Conservation (phyloP, 805 yeast genomes). For the Ogataea ramenticola region DNA sequence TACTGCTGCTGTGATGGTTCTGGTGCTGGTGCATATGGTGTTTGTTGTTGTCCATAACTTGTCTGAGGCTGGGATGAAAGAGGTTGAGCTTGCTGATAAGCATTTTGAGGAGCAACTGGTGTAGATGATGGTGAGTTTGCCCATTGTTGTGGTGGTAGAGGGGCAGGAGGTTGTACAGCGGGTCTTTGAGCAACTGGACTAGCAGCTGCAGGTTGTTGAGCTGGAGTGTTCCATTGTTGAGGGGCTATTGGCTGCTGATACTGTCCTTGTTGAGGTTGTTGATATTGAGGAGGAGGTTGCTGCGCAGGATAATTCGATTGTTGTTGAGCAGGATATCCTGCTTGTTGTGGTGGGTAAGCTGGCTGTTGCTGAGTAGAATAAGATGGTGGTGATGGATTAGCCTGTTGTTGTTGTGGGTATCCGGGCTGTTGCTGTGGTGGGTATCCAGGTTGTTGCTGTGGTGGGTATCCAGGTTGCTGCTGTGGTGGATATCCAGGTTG, state of each 20-base stretch:
- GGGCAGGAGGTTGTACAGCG: constrained; percentile 3
- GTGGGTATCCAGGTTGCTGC: constrained; percentile 9
- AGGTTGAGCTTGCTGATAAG: constrained; percentile 1
- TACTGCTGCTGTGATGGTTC: not conserved
- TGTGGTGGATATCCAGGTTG: constrained; percentile 6
- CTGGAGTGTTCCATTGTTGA: constrained; percentile 7
- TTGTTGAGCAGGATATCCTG: constrained; percentile 16
- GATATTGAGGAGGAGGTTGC: constrained; percentile 19
- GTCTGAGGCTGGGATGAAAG: constrained; percentile 9
- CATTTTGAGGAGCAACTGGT: constrained; percentile 2
- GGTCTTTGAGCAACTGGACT: constrained; percentile 10
- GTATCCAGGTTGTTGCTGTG: constrained; percentile 4
- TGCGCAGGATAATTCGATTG: constrained; percentile 20
- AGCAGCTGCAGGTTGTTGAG: constrained; percentile 1
- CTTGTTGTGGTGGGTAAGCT: constrained; percentile 6
- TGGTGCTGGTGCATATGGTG: not conserved
- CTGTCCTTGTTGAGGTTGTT: constrained; percentile 2
- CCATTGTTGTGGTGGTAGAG: constrained; percentile 6
- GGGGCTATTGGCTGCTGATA: not conserved
- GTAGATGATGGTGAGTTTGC: constrained; percentile 7
- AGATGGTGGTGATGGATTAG: constrained; percentile 2
- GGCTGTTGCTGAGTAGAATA: no score
- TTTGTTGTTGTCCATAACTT: not conserved
- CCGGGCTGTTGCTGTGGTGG: constrained; percentile 10
- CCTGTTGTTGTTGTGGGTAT: constrained; percentile 8